Percentiles rank a stretch among this genome's conserved stretches.
phyloP scores from a whole-genome alignment of 352 stramenopile species.

The Phytophthora litchii region DNA sequence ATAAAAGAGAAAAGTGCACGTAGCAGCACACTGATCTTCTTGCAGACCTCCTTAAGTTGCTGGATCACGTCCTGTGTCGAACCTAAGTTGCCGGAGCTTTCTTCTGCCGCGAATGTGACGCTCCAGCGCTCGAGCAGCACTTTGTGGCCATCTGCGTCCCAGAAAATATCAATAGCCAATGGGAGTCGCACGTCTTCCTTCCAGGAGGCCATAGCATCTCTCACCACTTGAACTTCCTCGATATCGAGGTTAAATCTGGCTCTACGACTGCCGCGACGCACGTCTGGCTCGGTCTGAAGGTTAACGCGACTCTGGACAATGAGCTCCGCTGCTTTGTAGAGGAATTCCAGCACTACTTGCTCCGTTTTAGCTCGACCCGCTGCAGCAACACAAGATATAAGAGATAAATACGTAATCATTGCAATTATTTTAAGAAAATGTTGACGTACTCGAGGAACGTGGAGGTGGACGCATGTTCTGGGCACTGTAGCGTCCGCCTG shows the following conservation, averaged over 20 bases:
- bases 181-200: conserved; percentile 76
- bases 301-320: conserved; percentile 84
- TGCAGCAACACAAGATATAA: conserved; percentile 18
- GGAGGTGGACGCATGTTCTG: conserved; percentile 19
- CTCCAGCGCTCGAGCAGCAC: conserved; percentile 83
- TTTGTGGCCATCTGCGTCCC: conserved; percentile 50
- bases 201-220: conserved; percentile 70
- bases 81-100: conserved; percentile 15
- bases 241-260: conserved; percentile 88
- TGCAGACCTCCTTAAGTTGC: conserved; percentile 82
- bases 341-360: conserved; percentile 84
- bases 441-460: conserved; percentile 13
- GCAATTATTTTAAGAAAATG: conserved; percentile 1
- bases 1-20: conserved; percentile 81
- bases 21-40: conserved; percentile 77
- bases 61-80: conserved; percentile 75
- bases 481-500: conserved; percentile 8
- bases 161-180: conserved; percentile 74
- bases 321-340: conserved; percentile 85
- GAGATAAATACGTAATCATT: not conserved
- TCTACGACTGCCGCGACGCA: conserved; percentile 51
- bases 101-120: conserved; percentile 45
- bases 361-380: conserved; percentile 79
- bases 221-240: conserved; percentile 71
- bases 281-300: conserved; percentile 56